These are phyloP conservation scores for Sclerotinia glacialis DNA, from an alignment of 2,329 filamentous ascomycete species.

Conservation along the genomic window DNA sequence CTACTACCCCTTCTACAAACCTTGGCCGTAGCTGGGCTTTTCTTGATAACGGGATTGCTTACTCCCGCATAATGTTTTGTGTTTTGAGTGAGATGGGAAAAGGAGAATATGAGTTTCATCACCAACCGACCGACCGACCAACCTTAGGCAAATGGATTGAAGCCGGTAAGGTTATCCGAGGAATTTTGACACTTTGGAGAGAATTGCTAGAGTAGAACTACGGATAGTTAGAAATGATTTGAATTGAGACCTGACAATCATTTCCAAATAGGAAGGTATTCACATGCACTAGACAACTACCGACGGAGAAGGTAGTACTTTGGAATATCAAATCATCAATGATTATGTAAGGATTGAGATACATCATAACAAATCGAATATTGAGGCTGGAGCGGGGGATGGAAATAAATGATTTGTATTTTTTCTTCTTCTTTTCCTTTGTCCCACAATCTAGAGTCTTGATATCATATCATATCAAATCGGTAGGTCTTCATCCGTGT, in stretches of 20 bases:
- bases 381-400: background rate
- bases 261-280: background rate
- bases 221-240: no score
- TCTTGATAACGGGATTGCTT: background rate
- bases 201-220: no score
- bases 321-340: background rate
- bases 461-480: background rate
- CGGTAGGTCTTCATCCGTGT: slow-evolving; percentile 5
- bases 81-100: background rate
- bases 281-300: background rate
- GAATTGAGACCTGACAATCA: background rate
- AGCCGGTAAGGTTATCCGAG: no score
- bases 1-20: background rate
- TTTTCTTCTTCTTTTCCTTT: background rate
- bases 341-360: background rate
- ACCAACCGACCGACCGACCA: background rate
- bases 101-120: slow-evolving; percentile 7
- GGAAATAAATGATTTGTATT: background rate
- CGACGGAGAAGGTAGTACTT: background rate
- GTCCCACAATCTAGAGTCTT: slow-evolving; percentile 1
- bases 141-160: background rate
- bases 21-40: slow-evolving; percentile 3
- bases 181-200: no score
- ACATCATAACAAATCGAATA: no score
- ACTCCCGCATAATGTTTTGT: slow-evolving; percentile 7